Evolutionary conservation across 1,284 basidiomycete species (phyloP).

Genomic region (Cryptococcus hybrid): DNA sequence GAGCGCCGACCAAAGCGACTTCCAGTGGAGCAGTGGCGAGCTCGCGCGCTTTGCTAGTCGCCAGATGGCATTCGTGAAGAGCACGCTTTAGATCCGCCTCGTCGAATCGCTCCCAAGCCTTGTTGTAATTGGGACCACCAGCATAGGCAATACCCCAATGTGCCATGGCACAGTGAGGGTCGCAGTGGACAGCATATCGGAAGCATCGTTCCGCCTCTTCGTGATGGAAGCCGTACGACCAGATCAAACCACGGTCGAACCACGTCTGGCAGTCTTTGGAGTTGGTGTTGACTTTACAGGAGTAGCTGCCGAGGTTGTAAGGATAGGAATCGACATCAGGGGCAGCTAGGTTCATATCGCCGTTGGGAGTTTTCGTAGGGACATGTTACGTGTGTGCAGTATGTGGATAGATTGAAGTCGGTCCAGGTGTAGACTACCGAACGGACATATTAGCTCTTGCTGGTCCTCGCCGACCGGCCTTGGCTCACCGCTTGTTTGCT

Average conservation of each 20-base stretch:
- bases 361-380: too few species aligned
- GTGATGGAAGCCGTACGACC: constrained; percentile 43
- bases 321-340: too few species aligned
- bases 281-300: constrained; percentile 22
- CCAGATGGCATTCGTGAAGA: not conserved
- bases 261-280: constrained; percentile 28
- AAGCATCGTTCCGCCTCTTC: constrained; percentile 38
- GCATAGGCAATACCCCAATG: constrained; percentile 44
- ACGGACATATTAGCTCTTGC: too few species aligned
- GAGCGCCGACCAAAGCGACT: too few species aligned
- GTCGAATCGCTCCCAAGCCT: constrained; percentile 29
- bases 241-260: constrained; percentile 44
- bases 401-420: too few species aligned
- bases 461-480: too few species aligned
- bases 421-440: too few species aligned
- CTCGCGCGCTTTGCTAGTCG: not conserved
- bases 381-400: too few species aligned
- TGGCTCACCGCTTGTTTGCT: too few species aligned
- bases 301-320: constrained; percentile 26
- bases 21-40: not conserved
- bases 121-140: constrained; percentile 44
- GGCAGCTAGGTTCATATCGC: too few species aligned
- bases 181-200: constrained; percentile 24
- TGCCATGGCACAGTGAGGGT: constrained; percentile 31
- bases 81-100: constrained; percentile 14